These are phyloP conservation scores for Priceomyces haplophilus DNA, from an alignment of 805 yeast genomes.

Conservation along the genomic window DNA sequence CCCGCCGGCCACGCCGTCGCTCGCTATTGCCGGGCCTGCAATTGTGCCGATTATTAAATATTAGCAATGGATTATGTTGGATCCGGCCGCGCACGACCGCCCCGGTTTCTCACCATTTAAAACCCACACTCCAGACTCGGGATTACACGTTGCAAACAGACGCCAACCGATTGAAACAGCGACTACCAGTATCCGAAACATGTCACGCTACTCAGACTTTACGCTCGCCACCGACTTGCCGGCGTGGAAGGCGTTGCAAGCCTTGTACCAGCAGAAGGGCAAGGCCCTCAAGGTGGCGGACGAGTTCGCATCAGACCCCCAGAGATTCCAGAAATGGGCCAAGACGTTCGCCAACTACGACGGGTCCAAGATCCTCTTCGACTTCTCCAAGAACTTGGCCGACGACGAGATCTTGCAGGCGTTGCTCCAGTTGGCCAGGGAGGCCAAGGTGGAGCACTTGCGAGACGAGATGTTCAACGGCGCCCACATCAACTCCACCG, in stretches of 20 bases:
- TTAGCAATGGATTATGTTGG: background rate
- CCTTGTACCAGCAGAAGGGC: constrained; percentile 67
- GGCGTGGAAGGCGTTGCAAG: constrained; percentile 79
- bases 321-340: constrained; percentile 73
- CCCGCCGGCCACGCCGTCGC: no score
- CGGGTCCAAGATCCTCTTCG: constrained; percentile 85
- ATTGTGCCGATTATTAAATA: background rate
- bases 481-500: constrained; percentile 91
- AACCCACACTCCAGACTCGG: no score
- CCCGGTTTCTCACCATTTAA: no score
- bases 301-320: constrained; percentile 71
- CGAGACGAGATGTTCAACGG: constrained; percentile 93
- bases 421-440: constrained; percentile 78
- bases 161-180: no score
- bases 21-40: background rate
- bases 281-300: constrained; percentile 69
- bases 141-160: no score
- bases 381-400: constrained; percentile 91
- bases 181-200: no score
- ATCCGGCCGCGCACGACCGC: no score
- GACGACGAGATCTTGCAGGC: constrained; percentile 73
- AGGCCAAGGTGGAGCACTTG: constrained; percentile 81
- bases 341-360: constrained; percentile 80
- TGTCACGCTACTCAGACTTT: constrained; percentile 27
- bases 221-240: constrained; percentile 69